phyloP scores from a whole-genome alignment of 768 basidiomycete genomes.

The Neoboletus subvelutipes region DNA sequence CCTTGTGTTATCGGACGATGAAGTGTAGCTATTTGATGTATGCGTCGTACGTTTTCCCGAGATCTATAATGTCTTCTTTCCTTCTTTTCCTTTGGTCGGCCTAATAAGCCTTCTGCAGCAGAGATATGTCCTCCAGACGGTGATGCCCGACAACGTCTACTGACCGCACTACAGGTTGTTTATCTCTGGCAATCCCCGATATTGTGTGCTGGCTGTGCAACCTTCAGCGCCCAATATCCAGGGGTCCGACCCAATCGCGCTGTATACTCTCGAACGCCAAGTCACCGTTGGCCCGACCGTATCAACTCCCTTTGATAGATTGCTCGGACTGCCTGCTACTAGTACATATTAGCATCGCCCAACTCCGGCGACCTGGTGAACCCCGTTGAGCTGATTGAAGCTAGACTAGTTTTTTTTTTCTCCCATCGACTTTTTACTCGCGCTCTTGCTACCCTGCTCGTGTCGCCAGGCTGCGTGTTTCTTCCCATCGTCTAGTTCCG shows the following conservation, averaged over 20 bases:
- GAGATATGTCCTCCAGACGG: background rate
- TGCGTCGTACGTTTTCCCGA: constrained; percentile 7
- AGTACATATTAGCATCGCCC: background rate
- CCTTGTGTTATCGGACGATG: constrained; percentile 42
- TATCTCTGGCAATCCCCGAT: background rate
- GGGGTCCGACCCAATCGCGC: constrained; percentile 19
- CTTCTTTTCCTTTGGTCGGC: background rate
- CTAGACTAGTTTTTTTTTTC: background rate
- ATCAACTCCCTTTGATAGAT: background rate
- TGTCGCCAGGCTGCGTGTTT: background rate
- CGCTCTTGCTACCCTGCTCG: constrained; percentile 15
- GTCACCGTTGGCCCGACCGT: constrained; percentile 9
- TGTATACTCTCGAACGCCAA: constrained; percentile 10
- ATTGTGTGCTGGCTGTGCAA: constrained; percentile 7
- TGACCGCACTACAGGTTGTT: background rate
- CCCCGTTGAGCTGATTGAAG: constrained; percentile 7
- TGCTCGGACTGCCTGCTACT: background rate
- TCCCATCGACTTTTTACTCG: constrained; percentile 14
- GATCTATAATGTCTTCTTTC: constrained; percentile 1
- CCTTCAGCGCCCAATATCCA: background rate
- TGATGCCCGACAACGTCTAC: background rate
- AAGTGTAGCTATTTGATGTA: constrained; percentile 22
- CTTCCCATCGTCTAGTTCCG: constrained; percentile 15
- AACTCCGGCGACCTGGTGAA: background rate
- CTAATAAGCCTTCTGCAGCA: constrained; percentile 12